A percentile compares a stretch with the other conserved stretches of the same genome.
phyloP scores from a whole-genome alignment of 768 basidiomycete genomes.

The Boletus eberwhitei region DNA sequence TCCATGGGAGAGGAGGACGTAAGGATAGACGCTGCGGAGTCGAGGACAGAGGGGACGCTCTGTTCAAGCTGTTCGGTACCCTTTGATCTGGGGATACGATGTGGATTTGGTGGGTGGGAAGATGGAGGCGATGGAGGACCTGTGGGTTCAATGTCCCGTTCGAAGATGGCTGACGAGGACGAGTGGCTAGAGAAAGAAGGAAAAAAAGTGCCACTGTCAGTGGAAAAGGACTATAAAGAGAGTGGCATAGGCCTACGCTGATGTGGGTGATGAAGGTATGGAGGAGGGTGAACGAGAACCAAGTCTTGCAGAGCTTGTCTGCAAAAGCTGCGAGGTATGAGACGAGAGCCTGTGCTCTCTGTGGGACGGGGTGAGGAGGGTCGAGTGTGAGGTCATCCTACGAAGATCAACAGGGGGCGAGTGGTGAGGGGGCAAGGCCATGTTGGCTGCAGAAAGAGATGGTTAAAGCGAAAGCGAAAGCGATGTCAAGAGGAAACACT shows the following conservation, averaged over 20 bases:
- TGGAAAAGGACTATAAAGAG: neutral
- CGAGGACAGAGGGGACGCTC: constrained; percentile 81
- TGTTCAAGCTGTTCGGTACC: constrained; percentile 72
- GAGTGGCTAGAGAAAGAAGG: constrained; percentile 43
- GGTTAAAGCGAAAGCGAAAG: neutral
- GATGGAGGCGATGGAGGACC: constrained; percentile 36
- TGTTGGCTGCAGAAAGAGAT: constrained; percentile 13
- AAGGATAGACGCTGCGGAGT: constrained; percentile 76
- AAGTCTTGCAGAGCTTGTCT: constrained; percentile 39
- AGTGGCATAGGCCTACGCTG: constrained; percentile 50
- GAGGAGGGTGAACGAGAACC: constrained; percentile 69
- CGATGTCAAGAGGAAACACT: neutral
- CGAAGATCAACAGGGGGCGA: constrained; percentile 47
- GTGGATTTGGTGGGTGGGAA: constrained; percentile 54
- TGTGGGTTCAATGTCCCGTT: constrained; percentile 80
- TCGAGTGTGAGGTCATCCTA: constrained; percentile 50
- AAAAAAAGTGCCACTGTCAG: constrained; percentile 6
- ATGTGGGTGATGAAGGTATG: constrained; percentile 77
- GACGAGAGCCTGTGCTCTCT: constrained; percentile 40
- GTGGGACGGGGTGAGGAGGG: constrained; percentile 40
- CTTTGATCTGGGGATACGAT: constrained; percentile 70
- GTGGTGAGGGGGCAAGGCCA: constrained; percentile 16
- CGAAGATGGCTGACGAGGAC: constrained; percentile 87
- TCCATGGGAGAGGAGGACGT: constrained; percentile 43
- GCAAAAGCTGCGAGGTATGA: constrained; percentile 48